A percentile compares a stretch with the other conserved stretches of the same genome.
These are phyloP conservation scores for Saccharomycopsis crataegensis DNA, from an alignment of 1,139 yeast species.

Conservation along the genomic window DNA sequence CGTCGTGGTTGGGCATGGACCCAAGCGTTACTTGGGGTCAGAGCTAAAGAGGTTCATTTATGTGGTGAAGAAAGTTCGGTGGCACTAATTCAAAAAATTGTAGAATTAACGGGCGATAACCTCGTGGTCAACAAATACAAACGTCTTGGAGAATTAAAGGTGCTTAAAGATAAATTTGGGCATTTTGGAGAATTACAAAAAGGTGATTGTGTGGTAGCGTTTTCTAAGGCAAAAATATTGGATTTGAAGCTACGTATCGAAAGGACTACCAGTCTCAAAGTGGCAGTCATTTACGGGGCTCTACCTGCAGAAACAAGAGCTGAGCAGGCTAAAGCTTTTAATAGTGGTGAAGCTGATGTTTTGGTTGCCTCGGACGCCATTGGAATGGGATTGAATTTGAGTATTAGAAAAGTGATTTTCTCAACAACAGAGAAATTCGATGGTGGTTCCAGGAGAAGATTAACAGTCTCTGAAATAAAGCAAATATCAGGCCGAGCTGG, in stretches of 20 bases:
- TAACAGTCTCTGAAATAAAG: conserved; percentile 63
- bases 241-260: conserved; percentile 63
- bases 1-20: conserved; percentile 95
- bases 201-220: conserved; percentile 90
- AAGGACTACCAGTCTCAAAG: conserved; percentile 49
- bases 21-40: conserved; percentile 78
- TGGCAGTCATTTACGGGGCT: conserved; percentile 92
- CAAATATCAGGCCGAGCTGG: conserved; percentile 99
- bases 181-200: conserved; percentile 30
- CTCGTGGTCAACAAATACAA: conserved; percentile 60
- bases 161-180: conserved; percentile 29
- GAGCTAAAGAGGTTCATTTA: conserved; percentile 77
- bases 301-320: conserved; percentile 93
- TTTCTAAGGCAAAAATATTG: conserved; percentile 66
- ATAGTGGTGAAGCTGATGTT: conserved; percentile 65
- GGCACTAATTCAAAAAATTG: conserved; percentile 51
- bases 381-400: conserved; percentile 93
- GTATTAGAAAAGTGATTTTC: conserved; percentile 74
- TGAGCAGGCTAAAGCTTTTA: conserved; percentile 73
- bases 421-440: conserved; percentile 62
- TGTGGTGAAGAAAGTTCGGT: conserved; percentile 92
- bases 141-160: conserved; percentile 65
- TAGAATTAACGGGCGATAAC: conserved; percentile 70
- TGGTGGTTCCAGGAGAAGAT: conserved; percentile 43
- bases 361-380: conserved; percentile 94